phyloP scores from a whole-genome alignment of 2,329 filamentous ascomycete genomes.

The Paraphoma sp. region DNA sequence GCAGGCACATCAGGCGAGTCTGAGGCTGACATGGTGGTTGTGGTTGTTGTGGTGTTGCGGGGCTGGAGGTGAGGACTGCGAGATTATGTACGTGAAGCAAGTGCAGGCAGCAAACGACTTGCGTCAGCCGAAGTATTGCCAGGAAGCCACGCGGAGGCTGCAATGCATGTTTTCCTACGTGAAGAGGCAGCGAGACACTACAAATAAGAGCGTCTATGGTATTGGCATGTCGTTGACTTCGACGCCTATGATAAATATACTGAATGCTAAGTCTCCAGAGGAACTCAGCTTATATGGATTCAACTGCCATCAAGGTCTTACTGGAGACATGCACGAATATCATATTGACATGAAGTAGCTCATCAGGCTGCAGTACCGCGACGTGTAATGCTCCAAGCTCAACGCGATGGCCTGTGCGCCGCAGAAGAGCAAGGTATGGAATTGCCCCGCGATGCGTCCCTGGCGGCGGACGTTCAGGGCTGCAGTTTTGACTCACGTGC shows the following conservation, averaged over 20 bases:
- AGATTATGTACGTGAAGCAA: constrained; percentile 22
- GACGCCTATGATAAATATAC: too few species aligned
- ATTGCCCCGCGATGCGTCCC: constrained; percentile 28
- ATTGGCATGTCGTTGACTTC: too few species aligned
- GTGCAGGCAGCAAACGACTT: constrained; percentile 20
- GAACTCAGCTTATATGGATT: too few species aligned
- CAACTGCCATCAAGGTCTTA: too few species aligned
- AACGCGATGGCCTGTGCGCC: constrained; percentile 28
- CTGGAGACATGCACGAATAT: too few species aligned
- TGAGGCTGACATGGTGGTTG: constrained; percentile 34
- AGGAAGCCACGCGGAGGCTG: not conserved
- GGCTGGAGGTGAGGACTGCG: constrained; percentile 1
- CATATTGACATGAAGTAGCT: too few species aligned
- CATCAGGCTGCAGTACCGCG: too few species aligned
- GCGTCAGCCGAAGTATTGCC: constrained; percentile 2
- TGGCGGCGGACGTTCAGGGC: constrained; percentile 18
- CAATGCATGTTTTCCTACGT: not conserved
- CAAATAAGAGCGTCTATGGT: too few species aligned
- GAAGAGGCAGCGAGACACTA: not conserved
- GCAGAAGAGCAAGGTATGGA: constrained; percentile 5
- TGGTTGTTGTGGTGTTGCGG: constrained; percentile 16
- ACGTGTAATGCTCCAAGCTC: constrained; percentile 8
- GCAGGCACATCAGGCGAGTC: constrained; percentile 40
- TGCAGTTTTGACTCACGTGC: constrained; percentile 36
- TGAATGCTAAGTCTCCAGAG: too few species aligned